Conservation (phyloP, 2,329 filamentous ascomycete genomes). For the Monilinia polystroma region DNA sequence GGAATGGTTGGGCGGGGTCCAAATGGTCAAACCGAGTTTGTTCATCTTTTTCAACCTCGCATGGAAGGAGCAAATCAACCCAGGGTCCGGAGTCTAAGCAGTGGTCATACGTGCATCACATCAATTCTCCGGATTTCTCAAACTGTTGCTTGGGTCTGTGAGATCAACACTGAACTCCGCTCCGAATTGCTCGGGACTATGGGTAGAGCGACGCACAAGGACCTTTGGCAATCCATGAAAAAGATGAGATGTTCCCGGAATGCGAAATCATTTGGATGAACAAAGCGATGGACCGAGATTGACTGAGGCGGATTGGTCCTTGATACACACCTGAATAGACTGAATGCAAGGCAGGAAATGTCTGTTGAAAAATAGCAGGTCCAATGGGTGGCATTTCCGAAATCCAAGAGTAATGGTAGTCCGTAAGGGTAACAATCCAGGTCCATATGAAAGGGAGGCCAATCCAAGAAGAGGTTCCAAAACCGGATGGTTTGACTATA, state of each 20-base stretch:
- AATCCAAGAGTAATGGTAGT: constrained; percentile 9
- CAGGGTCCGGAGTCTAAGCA: not conserved
- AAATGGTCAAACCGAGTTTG: not conserved
- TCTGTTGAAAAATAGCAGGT: not conserved
- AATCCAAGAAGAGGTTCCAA: constrained; percentile 18
- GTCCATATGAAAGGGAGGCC: constrained; percentile 12
- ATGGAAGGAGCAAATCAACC: not conserved
- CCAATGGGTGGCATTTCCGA: constrained; percentile 5
- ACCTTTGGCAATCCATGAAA: not conserved
- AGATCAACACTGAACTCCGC: not conserved
- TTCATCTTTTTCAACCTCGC: not conserved
- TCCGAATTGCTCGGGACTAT: not conserved
- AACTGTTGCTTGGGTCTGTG: not conserved
- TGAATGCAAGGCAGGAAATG: not conserved
- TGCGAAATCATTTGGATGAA: not conserved
- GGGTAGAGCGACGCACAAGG: not conserved
- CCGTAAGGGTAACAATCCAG: constrained; percentile 16
- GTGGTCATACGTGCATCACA: not conserved
- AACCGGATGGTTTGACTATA: constrained; percentile 22
- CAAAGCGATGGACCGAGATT: not conserved
- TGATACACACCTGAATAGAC: constrained; percentile 21
- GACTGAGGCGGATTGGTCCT: not conserved
- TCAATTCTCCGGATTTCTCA: not conserved
- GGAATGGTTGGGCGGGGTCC: too few relatives aligned
- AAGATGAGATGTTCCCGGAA: not conserved